Evolutionary conservation across 1,284 basidiomycete species (phyloP).

Genomic region (Cutaneotrichosporon cyanovorans): DNA sequence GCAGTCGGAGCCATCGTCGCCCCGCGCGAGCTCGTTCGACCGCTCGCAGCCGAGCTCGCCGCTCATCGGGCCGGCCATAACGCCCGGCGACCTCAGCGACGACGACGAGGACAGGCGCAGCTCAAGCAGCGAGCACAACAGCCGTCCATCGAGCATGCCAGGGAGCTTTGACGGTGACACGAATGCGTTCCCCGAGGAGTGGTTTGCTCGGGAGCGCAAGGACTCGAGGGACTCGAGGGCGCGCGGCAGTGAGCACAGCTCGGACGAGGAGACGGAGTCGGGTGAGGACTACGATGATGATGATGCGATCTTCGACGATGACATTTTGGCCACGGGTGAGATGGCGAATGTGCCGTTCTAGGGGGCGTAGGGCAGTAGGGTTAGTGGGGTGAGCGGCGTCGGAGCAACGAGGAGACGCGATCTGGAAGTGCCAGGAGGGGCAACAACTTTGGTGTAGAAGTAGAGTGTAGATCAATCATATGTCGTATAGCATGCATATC

Average conservation of each 20-base stretch:
- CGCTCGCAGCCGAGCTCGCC: constrained; percentile 49
- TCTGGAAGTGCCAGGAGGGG: no score
- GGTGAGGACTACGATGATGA: constrained; percentile 28
- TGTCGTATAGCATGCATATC: no score
- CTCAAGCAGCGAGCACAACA: constrained; percentile 12
- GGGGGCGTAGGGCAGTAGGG: not conserved
- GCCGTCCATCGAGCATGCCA: constrained; percentile 60
- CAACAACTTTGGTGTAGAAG: no score
- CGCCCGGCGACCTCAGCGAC: constrained; percentile 29
- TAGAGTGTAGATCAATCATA: no score
- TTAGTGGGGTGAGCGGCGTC: no score
- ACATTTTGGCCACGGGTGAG: constrained; percentile 68
- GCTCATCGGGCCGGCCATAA: constrained; percentile 37
- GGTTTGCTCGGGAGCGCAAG: constrained; percentile 15
- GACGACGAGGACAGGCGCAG: constrained; percentile 51
- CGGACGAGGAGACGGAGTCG: constrained; percentile 17
- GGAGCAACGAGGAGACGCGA: no score
- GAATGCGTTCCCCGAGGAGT: constrained; percentile 24
- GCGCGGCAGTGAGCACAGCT: not conserved
- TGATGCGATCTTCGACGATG: constrained; percentile 59
- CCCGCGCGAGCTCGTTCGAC: constrained; percentile 10
- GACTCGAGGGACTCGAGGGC: constrained; percentile 13
- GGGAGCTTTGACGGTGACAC: constrained; percentile 55
- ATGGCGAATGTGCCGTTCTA: constrained; percentile 74
- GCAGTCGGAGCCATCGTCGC: constrained; percentile 4